phyloP scores from a whole-genome alignment of 805 yeast species.

The Candida insectalens region DNA sequence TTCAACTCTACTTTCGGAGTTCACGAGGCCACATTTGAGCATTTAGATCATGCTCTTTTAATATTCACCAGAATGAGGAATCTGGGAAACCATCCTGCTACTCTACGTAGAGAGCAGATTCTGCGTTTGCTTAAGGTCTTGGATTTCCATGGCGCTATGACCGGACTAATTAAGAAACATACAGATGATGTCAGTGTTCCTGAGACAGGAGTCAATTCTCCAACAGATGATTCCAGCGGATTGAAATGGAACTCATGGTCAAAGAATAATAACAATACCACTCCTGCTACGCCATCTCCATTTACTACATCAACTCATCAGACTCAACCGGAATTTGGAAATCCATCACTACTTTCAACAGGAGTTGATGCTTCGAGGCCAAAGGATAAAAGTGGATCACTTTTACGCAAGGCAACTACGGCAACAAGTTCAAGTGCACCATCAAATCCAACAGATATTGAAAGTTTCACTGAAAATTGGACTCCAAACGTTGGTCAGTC shows the following conservation, averaged over 20 bases:
- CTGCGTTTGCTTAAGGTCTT: constrained; percentile 53
- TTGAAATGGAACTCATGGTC: constrained; percentile 7
- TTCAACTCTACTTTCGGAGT: constrained; percentile 78
- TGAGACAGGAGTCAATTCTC: constrained; percentile 12
- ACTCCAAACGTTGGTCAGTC: background rate
- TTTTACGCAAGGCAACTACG: too few species aligned
- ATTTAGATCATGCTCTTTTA: constrained; percentile 60
- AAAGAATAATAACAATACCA: too few species aligned
- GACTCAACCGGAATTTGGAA: background rate
- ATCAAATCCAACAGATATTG: background rate
- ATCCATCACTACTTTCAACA: background rate
- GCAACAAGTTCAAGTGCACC: too few species aligned
- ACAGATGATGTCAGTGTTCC: constrained; percentile 34
- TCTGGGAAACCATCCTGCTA: constrained; percentile 75
- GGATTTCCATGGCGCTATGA: constrained; percentile 61
- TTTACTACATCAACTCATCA: background rate
- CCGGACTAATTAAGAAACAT: constrained; percentile 44
- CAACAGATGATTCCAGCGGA: constrained; percentile 8
- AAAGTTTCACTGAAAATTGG: too few species aligned
- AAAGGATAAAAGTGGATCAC: too few species aligned
- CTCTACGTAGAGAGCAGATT: constrained; percentile 61
- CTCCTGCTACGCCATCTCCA: background rate
- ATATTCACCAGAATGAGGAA: constrained; percentile 69
- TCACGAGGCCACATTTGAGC: constrained; percentile 63
- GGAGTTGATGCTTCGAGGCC: too few species aligned